These are phyloP conservation scores for Colletotrichum musae DNA, from an alignment of 2,329 filamentous ascomycete species.

Conservation along the genomic window DNA sequence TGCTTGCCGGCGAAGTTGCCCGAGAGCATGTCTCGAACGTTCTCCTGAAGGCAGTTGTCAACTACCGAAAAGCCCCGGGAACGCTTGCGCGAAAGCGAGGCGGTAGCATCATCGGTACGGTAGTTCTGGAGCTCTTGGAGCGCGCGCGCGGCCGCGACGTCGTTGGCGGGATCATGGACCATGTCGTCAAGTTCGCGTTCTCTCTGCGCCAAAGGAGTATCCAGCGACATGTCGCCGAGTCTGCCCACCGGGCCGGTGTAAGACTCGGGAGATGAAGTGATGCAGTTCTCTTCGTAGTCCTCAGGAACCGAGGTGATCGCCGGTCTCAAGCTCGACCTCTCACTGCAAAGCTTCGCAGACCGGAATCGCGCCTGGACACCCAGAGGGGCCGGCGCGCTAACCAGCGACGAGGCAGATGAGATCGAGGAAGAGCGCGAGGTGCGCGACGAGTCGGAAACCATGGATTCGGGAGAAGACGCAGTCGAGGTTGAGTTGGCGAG, in stretches of 20 bases:
- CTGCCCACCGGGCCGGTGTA: slow-evolving; percentile 68
- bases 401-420: slow-evolving; percentile 73
- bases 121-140: slow-evolving; percentile 74
- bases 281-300: slow-evolving; percentile 65
- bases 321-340: slow-evolving; percentile 68
- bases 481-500: slow-evolving; percentile 75
- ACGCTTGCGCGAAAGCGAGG: slow-evolving; percentile 65
- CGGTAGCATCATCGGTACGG: slow-evolving; percentile 56
- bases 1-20: slow-evolving; percentile 49
- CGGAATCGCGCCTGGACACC: slow-evolving; percentile 76
- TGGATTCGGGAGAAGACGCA: slow-evolving; percentile 76
- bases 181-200: slow-evolving; percentile 60
- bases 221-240: slow-evolving; percentile 64
- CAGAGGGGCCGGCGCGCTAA: slow-evolving; percentile 71
- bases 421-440: slow-evolving; percentile 76
- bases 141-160: slow-evolving; percentile 72
- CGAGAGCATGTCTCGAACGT: slow-evolving; percentile 74
- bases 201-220: slow-evolving; percentile 62
- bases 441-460: slow-evolving; percentile 74
- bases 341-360: slow-evolving; percentile 70
- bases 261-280: slow-evolving; percentile 70
- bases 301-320: slow-evolving; percentile 71
- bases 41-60: slow-evolving; percentile 75
- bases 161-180: slow-evolving; percentile 60
- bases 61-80: slow-evolving; percentile 68